Evolutionary conservation across 768 basidiomycete genomes (phyloP).

Genomic region (Lentinula boryana): DNA sequence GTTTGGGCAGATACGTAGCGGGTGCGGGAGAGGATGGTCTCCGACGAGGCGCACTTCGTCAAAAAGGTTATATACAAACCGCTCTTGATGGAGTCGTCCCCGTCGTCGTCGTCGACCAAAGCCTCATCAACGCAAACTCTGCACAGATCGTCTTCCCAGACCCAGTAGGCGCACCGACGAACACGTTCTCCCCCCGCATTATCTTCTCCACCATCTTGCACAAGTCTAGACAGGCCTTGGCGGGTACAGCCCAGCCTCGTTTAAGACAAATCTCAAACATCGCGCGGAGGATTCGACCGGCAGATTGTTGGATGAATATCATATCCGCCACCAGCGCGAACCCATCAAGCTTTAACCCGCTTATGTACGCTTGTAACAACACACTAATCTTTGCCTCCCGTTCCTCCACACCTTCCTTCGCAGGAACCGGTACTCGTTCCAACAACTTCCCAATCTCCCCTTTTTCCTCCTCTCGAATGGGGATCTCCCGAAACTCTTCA

Average conservation of each 20-base stretch:
- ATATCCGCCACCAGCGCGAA: conserved; percentile 86
- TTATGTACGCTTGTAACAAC: conserved; percentile 90
- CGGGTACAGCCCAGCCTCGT: conserved; percentile 95
- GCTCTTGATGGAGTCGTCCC: conserved; percentile 35
- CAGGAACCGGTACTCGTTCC: conserved; percentile 93
- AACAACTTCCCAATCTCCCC: conserved; percentile 84
- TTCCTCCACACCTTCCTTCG: conserved; percentile 95
- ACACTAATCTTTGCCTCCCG: conserved; percentile 98
- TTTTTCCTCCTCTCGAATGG: conserved; percentile 82
- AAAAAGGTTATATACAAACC: conserved; percentile 90
- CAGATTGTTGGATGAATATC: conserved; percentile 97
- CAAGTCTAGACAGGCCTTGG: conserved; percentile 83
- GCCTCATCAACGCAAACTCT: conserved; percentile 89
- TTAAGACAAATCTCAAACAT: conserved; percentile 98
- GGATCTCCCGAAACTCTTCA: conserved; percentile 92
- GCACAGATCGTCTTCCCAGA: conserved; percentile 97
- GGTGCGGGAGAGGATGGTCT: conserved; percentile 93
- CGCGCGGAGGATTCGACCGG: conserved; percentile 91
- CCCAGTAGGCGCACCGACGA: conserved; percentile 94
- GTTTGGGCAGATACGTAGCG: conserved; percentile 94
- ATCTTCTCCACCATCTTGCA: conserved; percentile 95
- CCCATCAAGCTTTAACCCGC: conserved; percentile 87
- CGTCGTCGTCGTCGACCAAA: conserved; percentile 73
- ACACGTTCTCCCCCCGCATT: conserved; percentile 89
- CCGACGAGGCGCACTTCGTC: conserved; percentile 96